Base-by-base conservation (phyloP, 495 filamentous ascomycete genomes). In the Pyronema domesticum region DNA sequence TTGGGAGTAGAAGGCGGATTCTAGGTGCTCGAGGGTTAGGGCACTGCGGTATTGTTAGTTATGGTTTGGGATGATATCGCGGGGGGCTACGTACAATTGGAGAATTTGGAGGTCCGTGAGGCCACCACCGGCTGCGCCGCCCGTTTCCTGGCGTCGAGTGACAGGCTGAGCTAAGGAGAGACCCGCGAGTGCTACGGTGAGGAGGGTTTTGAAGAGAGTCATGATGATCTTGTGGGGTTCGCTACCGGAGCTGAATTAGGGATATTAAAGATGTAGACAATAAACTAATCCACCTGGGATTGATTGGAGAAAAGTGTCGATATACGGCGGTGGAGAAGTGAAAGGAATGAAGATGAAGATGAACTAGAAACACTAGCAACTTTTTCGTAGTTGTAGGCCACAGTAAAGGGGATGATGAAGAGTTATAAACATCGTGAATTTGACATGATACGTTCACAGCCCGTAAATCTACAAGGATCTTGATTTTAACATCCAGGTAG, bases 51-150 rank as follows among this genome's bases (percentile, higher is more conserved):
- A 18, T 36, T 35, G 19, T 17, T 34, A n/a, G 39, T 43, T 43
- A 43, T 13, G 17, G 17, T 13, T 15, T 18, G 37, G 33, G 52
- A 44, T 55, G 45, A 53, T 55, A 51, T 13, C 45, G 37, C 23
- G 33, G 51, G 17, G 37, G 15, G 35, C 4, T 10, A 58, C 78
- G 66, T 72, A 83, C 80, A 83, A 83, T 74, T 83, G 77, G 15
- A 83, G 73, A 56, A 83, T 82, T 62, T 83, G 79, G 46, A 80
- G 62, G 66, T 83, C 80, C 13, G 68, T 71, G 51, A 83, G 63
- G 19, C 73, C 77, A 11, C 23, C 23, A 5, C 70, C 69, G 9
- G 74, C 72, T 18, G 74, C 74, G 74, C n/a, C n/a, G n/a, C n/a
- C n/a, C n/a, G 70, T 62, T 79, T 74, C 49, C 75, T 71, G 62